Base-by-base conservation (phyloP, 2,329 filamentous ascomycete species). In the Chalara sp. region DNA sequence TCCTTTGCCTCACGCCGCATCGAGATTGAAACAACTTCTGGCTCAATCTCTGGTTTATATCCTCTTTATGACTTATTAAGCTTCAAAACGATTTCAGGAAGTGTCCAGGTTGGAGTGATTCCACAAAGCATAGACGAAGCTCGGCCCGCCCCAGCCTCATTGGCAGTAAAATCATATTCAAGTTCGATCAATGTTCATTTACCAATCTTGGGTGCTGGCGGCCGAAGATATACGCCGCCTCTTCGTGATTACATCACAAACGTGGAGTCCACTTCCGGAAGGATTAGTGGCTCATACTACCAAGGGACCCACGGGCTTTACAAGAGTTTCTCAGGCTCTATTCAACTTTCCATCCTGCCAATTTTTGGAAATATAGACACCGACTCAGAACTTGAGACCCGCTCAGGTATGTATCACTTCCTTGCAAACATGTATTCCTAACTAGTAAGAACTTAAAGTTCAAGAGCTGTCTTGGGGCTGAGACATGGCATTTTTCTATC, bases 211-310 rank as follows among this genome's bases (percentile, higher is more conserved):
- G 35, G 44, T n/a, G 11, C 41, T 1, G 21, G 29, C n/a, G 40
- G 49, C 6, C 51, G 53, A 13, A 33, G 37, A 7, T 58, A 56
- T 41, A 47, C 32, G 12, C 58, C 59, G 11, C 59, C 58, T 8
- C 52, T 56, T n/a, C 58, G 63, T 37, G 57, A 65, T 33, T 65
- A 65, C 46, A 56, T 59, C 30, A 64, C 62, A 5, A 50, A 49
- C 10, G 56, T 63, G 2, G 49, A 55, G n/a, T 58, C 63, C 11
- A 51, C 32, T 21, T 57, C 61, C 6, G 62, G 61, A 1, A 48
- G 39, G 13, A 61, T 65, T 6, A 31, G 31, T 21, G 63, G 63
- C 6, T 50, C 53, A 10, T 65, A 52, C 29, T 63, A 62, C 30
- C 29, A 63, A 6, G 62, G 62, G 5, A 58, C 57, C 10, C 11